A percentile compares a stretch with the other conserved stretches of the same genome.
Conservation (phyloP, 495 filamentous ascomycete species). For the Baudoinia panamericana region DNA sequence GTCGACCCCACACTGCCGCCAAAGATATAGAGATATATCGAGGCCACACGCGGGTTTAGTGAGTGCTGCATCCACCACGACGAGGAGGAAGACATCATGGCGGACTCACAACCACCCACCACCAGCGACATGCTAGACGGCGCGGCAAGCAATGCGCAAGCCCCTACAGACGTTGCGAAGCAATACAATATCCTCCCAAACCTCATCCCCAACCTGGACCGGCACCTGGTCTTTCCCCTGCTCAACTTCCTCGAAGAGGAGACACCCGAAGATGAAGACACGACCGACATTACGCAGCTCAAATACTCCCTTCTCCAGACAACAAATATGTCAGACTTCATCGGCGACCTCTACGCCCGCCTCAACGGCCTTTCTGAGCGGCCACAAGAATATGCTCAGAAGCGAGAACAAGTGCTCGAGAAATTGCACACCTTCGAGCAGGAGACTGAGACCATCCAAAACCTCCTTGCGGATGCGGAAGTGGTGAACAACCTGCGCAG, state of each 20-base stretch:
- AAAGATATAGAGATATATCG: too few relatives aligned
- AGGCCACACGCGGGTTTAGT: too few relatives aligned
- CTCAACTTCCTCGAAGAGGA: conserved; percentile 64
- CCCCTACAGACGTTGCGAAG: conserved; percentile 43
- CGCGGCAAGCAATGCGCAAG: conserved; percentile 34
- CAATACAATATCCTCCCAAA: conserved; percentile 78
- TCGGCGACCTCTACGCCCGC: conserved; percentile 74
- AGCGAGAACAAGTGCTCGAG: conserved; percentile 76
- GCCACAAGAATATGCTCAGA: conserved; percentile 73
- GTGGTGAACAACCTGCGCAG: conserved; percentile 77
- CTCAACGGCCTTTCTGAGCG: conserved; percentile 65
- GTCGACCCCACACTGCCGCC: too few relatives aligned
- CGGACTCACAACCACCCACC: conserved; percentile 45
- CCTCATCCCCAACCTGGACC: conserved; percentile 82
- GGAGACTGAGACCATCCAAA: conserved; percentile 71
- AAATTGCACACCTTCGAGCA: conserved; percentile 68
- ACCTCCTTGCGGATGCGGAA: conserved; percentile 69
- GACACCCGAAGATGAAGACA: conserved; percentile 42
- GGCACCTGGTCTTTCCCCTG: conserved; percentile 87
- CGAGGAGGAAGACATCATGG: too few relatives aligned
- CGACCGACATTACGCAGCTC: conserved; percentile 48
- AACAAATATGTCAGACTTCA: conserved; percentile 97
- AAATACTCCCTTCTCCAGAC: conserved; percentile 87
- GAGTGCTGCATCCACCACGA: too few relatives aligned
- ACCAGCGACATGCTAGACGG: conserved; percentile 44